Evolutionary conservation across 1,139 yeast genomes (phyloP), one percentile per base, ranked within the genome.

Genomic region (Taphrina flavorubra): DNA sequence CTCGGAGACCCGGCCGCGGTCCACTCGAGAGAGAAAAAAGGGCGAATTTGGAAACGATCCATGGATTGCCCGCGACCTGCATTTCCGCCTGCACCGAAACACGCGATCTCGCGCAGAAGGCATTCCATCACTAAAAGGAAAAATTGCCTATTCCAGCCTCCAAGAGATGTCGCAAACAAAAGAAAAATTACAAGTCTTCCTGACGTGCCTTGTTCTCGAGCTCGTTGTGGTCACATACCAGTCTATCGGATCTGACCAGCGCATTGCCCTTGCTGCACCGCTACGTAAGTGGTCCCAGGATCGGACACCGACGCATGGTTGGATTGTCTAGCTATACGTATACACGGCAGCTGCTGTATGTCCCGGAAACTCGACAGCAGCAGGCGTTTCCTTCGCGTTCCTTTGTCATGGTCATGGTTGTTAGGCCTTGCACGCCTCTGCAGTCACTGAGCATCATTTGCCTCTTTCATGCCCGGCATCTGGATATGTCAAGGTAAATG

Each of bases 181-280:
- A 44, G 8, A 10, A 49, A 49, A 49, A 8, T 31, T 16, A 18
- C 20, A 11, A 14, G n/a, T 8, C 8, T n/a, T 49, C 53, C 36
- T 8, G 36, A 49, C 53, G 53, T 49, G 53, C 53, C n/a, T 20
- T 10, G 11, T 49, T 49, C 31, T 25, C 53, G 53, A n/a, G n/a
- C n/a, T n/a, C n/a, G n/a, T n/a, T 49, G 53, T 20, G 4, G 36
- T 34, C 53, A 25, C 31, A 36, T 20, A 49, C 53, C 53, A 49
- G 1, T 11, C 53, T 18, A 20, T 49, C 53, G 53, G 53, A 11
- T 49, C 53, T n/a, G 31, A 20, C 53, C 13, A 4, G n/a, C n/a
- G 13, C 13, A 49, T 10, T 49, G 6, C n/a, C 36, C 8, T 46
- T 6, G 13, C 18, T 49, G 53, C 53, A 49, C 53, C 36, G 1